These are phyloP conservation scores for Bacterosira constricta DNA, from an alignment of 108 stramenopile species.

Conservation along the genomic window DNA sequence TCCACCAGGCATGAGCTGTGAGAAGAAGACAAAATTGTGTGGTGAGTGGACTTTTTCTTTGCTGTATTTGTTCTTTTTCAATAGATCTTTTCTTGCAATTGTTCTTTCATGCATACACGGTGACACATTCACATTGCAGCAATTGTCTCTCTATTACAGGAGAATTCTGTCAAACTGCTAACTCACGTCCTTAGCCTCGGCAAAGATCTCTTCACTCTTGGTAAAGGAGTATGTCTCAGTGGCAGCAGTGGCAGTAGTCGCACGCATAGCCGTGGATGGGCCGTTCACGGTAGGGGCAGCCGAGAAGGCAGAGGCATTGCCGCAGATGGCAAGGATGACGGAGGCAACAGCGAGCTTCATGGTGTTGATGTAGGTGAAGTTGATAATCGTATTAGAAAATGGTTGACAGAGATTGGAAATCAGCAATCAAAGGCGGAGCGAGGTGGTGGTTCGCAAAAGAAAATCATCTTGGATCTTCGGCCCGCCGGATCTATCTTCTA, in stretches of 20 bases:
- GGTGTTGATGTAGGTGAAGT: slow-evolving; percentile 9
- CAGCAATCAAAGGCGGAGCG: too few relatives aligned
- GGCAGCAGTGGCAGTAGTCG: slow-evolving; percentile 36
- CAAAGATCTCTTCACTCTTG: slow-evolving; percentile 90
- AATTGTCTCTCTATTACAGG: not conserved
- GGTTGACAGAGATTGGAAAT: not conserved
- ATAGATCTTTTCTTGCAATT: slow-evolving; percentile 4
- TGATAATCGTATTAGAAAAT: not conserved
- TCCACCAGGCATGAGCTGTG: slow-evolving; percentile 97
- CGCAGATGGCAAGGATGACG: slow-evolving; percentile 46
- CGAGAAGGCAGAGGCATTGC: slow-evolving; percentile 72
- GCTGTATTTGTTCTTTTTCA: not conserved
- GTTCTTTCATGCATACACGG: slow-evolving; percentile 3
- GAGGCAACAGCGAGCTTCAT: slow-evolving; percentile 79
- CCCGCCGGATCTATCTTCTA: not conserved
- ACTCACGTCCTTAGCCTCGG: slow-evolving; percentile 82
- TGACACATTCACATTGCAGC: not conserved
- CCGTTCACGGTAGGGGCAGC: slow-evolving; percentile 27
- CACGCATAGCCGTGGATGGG: slow-evolving; percentile 21
- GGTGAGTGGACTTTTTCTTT: not conserved
- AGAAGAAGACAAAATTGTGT: slow-evolving; percentile 6
- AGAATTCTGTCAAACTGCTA: not conserved
- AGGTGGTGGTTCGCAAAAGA: too few relatives aligned
- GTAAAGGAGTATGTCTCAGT: slow-evolving; percentile 73
- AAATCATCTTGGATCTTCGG: not conserved